phyloP scores from a whole-genome alignment of 2,329 filamentous ascomycete genomes.

The Cadophora malorum region DNA sequence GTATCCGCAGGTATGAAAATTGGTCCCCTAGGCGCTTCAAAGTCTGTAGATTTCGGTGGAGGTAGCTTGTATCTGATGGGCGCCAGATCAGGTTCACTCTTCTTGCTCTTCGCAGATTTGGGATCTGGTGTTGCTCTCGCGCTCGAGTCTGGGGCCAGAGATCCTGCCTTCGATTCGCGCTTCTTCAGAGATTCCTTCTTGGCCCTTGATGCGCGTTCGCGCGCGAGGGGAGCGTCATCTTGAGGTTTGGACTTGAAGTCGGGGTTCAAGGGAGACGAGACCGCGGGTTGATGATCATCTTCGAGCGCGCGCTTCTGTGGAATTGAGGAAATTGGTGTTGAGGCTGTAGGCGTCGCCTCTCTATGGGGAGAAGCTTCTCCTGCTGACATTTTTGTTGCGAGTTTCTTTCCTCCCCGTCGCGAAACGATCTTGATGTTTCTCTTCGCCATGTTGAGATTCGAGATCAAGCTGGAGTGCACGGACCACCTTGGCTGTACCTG shows the following conservation, averaged over 20 bases:
- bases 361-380: conserved; percentile 33
- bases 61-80: conserved; percentile 67
- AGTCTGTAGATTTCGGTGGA: conserved; percentile 67
- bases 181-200: conserved; percentile 75
- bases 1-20: conserved; percentile 63
- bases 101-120: conserved; percentile 49
- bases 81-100: conserved; percentile 51
- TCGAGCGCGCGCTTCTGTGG: conserved; percentile 72
- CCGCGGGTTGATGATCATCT: conserved; percentile 72
- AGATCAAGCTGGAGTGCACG: neutral
- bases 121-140: conserved; percentile 64
- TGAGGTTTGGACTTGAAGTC: conserved; percentile 57
- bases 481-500: neutral
- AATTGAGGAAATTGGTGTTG: conserved; percentile 51
- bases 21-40: conserved; percentile 63
- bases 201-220: conserved; percentile 50
- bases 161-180: conserved; percentile 63
- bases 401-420: conserved; percentile 6
- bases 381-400: conserved; percentile 24
- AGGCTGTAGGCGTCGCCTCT: conserved; percentile 50
- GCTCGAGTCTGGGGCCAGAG: conserved; percentile 53
- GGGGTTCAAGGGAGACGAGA: conserved; percentile 78
- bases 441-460: neutral
- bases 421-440: conserved; percentile 14
- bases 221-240: conserved; percentile 41